A percentile compares a stretch with the other conserved stretches of the same genome.
Conservation (phyloP, 805 yeast species). For the Cyberlindnera mycetangii region DNA sequence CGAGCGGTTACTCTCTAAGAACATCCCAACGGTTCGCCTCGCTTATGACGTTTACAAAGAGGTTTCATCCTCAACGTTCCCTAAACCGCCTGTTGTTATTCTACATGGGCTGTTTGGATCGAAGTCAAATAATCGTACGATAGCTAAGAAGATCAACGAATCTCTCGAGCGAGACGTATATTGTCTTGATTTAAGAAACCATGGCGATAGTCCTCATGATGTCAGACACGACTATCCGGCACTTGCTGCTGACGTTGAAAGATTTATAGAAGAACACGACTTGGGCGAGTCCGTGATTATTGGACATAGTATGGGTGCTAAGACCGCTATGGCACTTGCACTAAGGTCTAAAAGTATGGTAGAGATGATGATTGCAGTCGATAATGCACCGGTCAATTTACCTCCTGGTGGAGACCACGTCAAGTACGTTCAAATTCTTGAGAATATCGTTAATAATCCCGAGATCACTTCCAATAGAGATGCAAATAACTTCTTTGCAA, state of each 20-base stretch:
- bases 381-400: conserved; percentile 81
- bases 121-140: conserved; percentile 73
- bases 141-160: conserved; percentile 57
- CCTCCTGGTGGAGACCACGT: conserved; percentile 59
- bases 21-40: conserved; percentile 52
- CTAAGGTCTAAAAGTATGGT: conserved; percentile 63
- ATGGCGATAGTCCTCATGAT: conserved; percentile 87
- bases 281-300: conserved; percentile 53
- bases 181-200: conserved; percentile 81
- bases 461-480: conserved; percentile 52
- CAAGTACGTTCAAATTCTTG: conserved; percentile 61
- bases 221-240: conserved; percentile 72
- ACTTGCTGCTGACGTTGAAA: conserved; percentile 82
- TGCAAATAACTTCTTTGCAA: conserved; percentile 60
- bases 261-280: conserved; percentile 46
- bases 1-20: conserved; percentile 27
- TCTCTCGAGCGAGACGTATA: conserved; percentile 54
- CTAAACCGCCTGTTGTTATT: conserved; percentile 61
- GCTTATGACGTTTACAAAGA: conserved; percentile 48
- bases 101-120: conserved; percentile 91
- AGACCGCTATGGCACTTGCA: conserved; percentile 85
- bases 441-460: conserved; percentile 49
- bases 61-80: conserved; percentile 26
- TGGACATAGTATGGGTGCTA: conserved; percentile 94
- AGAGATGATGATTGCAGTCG: conserved; percentile 69